A percentile compares a stretch with the other conserved stretches of the same genome.
These are phyloP conservation scores for Arctium minus DNA, from an alignment of 129 eudicot species.

Conservation along the genomic window DNA sequence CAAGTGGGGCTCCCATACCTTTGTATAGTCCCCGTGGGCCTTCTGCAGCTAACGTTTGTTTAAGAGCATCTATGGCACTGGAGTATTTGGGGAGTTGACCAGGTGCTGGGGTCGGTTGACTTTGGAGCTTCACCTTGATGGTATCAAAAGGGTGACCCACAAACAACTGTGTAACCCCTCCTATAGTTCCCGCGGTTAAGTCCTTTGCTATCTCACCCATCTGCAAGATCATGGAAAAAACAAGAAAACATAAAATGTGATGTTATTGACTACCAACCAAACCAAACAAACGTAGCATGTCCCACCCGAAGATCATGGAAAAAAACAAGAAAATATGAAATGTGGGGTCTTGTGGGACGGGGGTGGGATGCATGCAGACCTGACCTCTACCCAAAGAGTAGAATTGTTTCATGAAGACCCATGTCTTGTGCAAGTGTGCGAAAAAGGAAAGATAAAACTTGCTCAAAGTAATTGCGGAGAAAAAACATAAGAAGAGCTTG, in stretches of 20 bases:
- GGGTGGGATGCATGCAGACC: no score
- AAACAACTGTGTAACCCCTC: constrained; percentile 88
- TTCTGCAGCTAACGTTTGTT: constrained; percentile 88
- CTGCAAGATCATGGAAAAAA: constrained; percentile 26
- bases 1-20: constrained; percentile 99
- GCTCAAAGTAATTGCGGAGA: no score
- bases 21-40: constrained; percentile 86
- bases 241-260: neutral
- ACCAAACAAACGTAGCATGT: neutral
- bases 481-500: no score
- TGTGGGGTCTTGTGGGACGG: no score
- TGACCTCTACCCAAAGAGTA: no score
- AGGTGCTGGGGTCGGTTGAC: constrained; percentile 79
- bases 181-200: constrained; percentile 79
- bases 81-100: constrained; percentile 80
- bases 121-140: constrained; percentile 93
- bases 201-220: constrained; percentile 94
- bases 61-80: constrained; percentile 94
- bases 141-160: constrained; percentile 95
- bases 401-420: no score
- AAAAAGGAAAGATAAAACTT: no score
- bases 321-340: no score
- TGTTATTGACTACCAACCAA: neutral
- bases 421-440: no score
- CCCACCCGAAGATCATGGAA: no score